Conservation (phyloP, 2,329 filamentous ascomycete species). For the Pseudopithomyces chartarum region DNA sequence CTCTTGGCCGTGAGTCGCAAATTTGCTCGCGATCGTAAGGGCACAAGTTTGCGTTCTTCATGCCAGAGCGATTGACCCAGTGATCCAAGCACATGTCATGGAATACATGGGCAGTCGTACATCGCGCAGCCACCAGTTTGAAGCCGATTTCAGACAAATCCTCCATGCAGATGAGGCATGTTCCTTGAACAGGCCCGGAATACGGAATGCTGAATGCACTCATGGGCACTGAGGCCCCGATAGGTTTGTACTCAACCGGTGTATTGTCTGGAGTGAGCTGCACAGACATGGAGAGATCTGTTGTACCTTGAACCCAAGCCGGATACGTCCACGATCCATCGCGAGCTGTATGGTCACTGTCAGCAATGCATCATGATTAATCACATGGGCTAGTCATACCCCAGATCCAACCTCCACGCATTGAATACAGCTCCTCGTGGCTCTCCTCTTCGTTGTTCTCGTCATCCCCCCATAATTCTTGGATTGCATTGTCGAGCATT, state of each 20-base stretch:
- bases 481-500: neutral
- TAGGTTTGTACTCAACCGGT: neutral
- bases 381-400: neutral
- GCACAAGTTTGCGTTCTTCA: constrained; percentile 12
- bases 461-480: neutral
- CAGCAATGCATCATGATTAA: neutral
- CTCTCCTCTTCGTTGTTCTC: neutral
- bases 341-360: neutral
- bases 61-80: constrained; percentile 8
- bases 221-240: neutral
- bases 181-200: neutral
- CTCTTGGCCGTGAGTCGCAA: constrained; percentile 1
- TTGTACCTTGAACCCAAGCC: neutral
- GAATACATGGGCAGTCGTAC: neutral
- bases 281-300: neutral
- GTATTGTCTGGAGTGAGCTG: neutral
- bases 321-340: neutral
- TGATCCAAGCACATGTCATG: constrained; percentile 5
- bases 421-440: neutral
- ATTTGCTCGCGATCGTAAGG: constrained; percentile 7
- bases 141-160: neutral
- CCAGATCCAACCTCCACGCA: neutral
- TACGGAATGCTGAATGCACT: neutral
- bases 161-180: constrained; percentile 3
- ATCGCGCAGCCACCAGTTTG: neutral